Conservation (phyloP, 345 rosid species). For the Lepidium aucheri region DNA sequence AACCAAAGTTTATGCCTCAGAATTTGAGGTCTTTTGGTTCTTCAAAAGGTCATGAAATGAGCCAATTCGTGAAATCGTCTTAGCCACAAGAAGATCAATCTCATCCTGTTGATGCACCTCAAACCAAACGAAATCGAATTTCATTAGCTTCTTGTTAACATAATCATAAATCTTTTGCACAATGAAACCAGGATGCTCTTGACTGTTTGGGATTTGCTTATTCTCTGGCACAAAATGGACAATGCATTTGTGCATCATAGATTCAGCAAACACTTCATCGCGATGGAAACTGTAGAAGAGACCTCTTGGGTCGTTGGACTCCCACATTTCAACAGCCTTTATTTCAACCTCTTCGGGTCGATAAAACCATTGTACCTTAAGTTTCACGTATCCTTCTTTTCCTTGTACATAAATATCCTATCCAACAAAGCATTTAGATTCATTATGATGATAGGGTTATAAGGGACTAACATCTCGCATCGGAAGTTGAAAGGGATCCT, state of each 20-base stretch:
- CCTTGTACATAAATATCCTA: slow-evolving; percentile 53
- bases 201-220: slow-evolving; percentile 59
- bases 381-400: slow-evolving; percentile 39
- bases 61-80: slow-evolving; percentile 42
- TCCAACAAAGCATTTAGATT: background rate
- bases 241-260: slow-evolving; percentile 62
- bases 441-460: too few species aligned
- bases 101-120: slow-evolving; percentile 40
- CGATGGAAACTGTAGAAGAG: slow-evolving; percentile 81
- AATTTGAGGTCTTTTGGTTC: background rate
- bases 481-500: too few species aligned
- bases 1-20: background rate
- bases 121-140: slow-evolving; percentile 38
- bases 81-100: slow-evolving; percentile 47
- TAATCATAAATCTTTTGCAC: slow-evolving; percentile 58
- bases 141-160: slow-evolving; percentile 37
- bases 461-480: too few species aligned
- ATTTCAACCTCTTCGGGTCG: slow-evolving; percentile 73
- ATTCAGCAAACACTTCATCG: slow-evolving; percentile 72
- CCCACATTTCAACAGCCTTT: slow-evolving; percentile 62
- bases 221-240: slow-evolving; percentile 66
- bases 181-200: slow-evolving; percentile 60
- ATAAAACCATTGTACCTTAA: slow-evolving; percentile 83
- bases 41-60: slow-evolving; percentile 29
- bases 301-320: slow-evolving; percentile 47